These are phyloP conservation scores for Dioszegia hungarica DNA, from an alignment of 768 basidiomycete genomes.

Conservation along the genomic window DNA sequence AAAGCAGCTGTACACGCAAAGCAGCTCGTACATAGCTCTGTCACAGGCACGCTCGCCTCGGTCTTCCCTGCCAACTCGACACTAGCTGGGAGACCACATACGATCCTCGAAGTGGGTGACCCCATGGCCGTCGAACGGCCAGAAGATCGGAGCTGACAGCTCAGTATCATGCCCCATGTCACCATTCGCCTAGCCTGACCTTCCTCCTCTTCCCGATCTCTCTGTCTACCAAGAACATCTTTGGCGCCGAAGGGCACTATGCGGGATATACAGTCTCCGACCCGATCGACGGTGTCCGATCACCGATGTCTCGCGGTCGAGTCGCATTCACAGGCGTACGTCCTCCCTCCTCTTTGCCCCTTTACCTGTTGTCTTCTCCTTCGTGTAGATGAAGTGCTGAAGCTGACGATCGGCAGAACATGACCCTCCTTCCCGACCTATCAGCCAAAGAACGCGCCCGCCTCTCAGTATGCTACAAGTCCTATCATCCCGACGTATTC, in stretches of 20 bases:
- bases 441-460: slow-evolving; percentile 9
- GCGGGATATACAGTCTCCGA: slow-evolving; percentile 41
- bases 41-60: slow-evolving; percentile 37
- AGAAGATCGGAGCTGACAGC: background rate
- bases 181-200: slow-evolving; percentile 34
- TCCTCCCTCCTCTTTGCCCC: background rate
- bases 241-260: slow-evolving; percentile 15
- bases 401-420: slow-evolving; percentile 38
- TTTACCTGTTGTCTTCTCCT: background rate
- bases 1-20: slow-evolving; percentile 21
- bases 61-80: background rate
- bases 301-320: slow-evolving; percentile 37
- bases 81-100: slow-evolving; percentile 36
- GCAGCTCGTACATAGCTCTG: slow-evolving; percentile 22
- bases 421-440: slow-evolving; percentile 28
- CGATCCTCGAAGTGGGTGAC: slow-evolving; percentile 44
- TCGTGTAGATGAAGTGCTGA: background rate
- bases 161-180: slow-evolving; percentile 46
- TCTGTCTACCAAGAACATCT: slow-evolving; percentile 37
- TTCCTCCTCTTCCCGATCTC: slow-evolving; percentile 46
- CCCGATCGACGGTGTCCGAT: slow-evolving; percentile 18
- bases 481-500: slow-evolving; percentile 39
- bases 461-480: slow-evolving; percentile 31
- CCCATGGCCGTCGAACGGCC: too few relatives aligned
- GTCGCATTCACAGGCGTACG: slow-evolving; percentile 47